Evolutionary conservation across 768 basidiomycete genomes (phyloP).

Genomic region (Pleurotus salmoneostramineus): DNA sequence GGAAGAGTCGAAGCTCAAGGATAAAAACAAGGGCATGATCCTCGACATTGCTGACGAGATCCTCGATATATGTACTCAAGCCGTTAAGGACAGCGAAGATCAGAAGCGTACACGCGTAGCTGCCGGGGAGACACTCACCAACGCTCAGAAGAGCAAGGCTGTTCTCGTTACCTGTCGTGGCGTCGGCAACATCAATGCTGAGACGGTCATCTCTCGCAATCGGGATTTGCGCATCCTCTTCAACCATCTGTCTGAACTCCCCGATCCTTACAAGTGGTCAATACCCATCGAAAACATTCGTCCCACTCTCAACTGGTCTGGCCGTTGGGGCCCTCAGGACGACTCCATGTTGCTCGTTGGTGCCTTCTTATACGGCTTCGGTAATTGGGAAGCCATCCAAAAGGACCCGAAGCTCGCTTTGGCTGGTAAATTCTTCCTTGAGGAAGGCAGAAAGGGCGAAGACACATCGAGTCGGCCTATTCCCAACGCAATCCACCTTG

Average conservation of each 20-base stretch:
- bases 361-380: slow-evolving; percentile 90
- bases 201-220: slow-evolving; percentile 88
- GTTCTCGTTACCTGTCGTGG: slow-evolving; percentile 88
- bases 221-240: slow-evolving; percentile 87
- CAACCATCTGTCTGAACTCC: slow-evolving; percentile 68
- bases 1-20: slow-evolving; percentile 81
- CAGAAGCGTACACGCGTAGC: slow-evolving; percentile 74
- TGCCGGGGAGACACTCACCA: slow-evolving; percentile 84
- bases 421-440: slow-evolving; percentile 94
- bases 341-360: slow-evolving; percentile 95
- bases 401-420: slow-evolving; percentile 84
- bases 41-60: slow-evolving; percentile 91
- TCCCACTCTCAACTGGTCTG: slow-evolving; percentile 94
- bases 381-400: slow-evolving; percentile 94
- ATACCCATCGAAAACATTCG: slow-evolving; percentile 93
- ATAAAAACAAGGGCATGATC: slow-evolving; percentile 93
- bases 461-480: slow-evolving; percentile 82
- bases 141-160: slow-evolving; percentile 95
- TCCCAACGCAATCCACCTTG: slow-evolving; percentile 97
- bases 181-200: slow-evolving; percentile 94
- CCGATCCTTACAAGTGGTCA: slow-evolving; percentile 77
- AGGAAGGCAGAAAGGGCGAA: slow-evolving; percentile 94
- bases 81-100: slow-evolving; percentile 80
- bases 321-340: slow-evolving; percentile 89
- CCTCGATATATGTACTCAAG: slow-evolving; percentile 76